phyloP scores from a whole-genome alignment of 305 asterid species.

The Solanum hybrid region DNA sequence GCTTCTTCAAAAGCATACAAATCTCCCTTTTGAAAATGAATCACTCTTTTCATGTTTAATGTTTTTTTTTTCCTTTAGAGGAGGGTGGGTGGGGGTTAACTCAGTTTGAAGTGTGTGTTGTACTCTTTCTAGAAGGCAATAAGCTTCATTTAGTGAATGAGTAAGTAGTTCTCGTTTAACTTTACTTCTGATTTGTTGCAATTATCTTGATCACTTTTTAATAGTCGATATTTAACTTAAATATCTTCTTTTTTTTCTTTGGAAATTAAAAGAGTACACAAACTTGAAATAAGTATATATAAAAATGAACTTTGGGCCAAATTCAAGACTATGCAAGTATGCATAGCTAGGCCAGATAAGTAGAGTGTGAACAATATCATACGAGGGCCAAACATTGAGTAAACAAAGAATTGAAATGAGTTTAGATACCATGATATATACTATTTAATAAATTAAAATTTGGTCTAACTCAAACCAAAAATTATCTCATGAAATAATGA shows the following conservation, averaged over 20 bases:
- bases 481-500: background rate
- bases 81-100: background rate
- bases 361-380: background rate
- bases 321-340: background rate
- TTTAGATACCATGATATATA: background rate
- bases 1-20: constrained; percentile 2
- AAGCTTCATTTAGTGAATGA: background rate
- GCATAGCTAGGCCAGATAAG: background rate
- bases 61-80: background rate
- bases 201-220: background rate
- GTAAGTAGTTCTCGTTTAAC: background rate
- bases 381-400: background rate
- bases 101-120: background rate
- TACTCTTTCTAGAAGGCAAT: background rate
- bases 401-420: background rate
- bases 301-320: background rate
- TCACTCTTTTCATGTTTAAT: background rate
- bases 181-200: background rate
- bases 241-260: background rate
- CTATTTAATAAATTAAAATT: background rate
- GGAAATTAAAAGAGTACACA: background rate
- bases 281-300: background rate
- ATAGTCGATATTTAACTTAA: background rate
- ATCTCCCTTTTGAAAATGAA: background rate
- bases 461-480: background rate